These are phyloP conservation scores for Boletellus sp. DNA, from an alignment of 768 basidiomycete species.

Conservation along the genomic window DNA sequence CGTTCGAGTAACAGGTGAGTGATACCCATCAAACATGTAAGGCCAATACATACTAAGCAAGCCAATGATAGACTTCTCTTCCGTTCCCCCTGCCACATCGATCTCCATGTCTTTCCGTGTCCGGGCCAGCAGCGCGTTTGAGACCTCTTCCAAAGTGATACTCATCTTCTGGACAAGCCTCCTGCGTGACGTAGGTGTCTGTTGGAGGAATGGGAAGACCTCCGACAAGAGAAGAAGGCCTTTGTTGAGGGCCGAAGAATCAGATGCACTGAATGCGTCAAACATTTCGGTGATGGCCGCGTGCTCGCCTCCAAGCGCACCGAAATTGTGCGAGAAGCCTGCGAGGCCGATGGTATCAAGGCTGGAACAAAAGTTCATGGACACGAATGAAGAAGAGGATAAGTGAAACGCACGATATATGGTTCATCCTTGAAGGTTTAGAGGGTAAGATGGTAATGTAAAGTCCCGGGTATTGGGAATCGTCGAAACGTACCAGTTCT, in stretches of 20 bases:
- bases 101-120: conserved; percentile 33
- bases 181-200: conserved; percentile 37
- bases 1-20: neutral
- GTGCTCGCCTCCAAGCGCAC: conserved; percentile 45
- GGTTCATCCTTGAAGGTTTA: conserved; percentile 29
- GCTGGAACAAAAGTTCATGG: conserved; percentile 24
- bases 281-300: conserved; percentile 41
- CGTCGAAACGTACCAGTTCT: conserved; percentile 25
- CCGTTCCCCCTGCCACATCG: conserved; percentile 15
- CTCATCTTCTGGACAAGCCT: conserved; percentile 31
- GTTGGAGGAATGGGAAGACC: conserved; percentile 34
- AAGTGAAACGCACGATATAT: conserved; percentile 26
- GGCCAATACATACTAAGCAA: conserved; percentile 17
- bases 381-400: neutral
- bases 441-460: neutral
- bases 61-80: conserved; percentile 27
- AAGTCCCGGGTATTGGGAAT: no score
- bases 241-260: conserved; percentile 24
- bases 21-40: conserved; percentile 11
- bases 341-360: conserved; percentile 58
- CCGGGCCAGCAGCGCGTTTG: conserved; percentile 36
- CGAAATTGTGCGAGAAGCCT: conserved; percentile 58
- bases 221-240: conserved; percentile 36
- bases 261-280: conserved; percentile 30
- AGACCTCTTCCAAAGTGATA: conserved; percentile 37